A percentile compares a stretch with the other conserved stretches of the same genome.
phyloP scores from a whole-genome alignment of 495 filamentous ascomycete genomes.

The Penicillium macrosclerotiorum region DNA sequence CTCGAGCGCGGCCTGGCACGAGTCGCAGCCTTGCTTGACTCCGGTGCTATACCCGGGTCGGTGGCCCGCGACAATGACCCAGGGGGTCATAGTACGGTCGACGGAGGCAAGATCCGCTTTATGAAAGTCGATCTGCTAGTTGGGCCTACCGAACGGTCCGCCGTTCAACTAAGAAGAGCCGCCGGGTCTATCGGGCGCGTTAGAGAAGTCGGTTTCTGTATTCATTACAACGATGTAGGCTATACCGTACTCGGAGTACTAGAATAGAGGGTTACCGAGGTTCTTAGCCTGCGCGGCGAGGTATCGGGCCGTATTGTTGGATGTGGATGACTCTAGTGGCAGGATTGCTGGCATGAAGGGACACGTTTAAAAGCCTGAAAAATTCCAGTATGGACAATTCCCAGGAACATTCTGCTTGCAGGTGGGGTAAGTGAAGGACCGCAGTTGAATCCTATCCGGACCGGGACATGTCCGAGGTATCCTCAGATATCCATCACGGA shows the following conservation, averaged over 20 bases:
- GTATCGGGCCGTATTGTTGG: too few relatives aligned
- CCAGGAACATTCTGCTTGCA: too few relatives aligned
- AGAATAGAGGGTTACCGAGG: too few relatives aligned
- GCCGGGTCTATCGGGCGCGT: conserved; percentile 42
- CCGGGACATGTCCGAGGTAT: too few relatives aligned
- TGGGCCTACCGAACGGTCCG: conserved; percentile 41
- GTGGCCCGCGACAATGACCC: conserved; percentile 46
- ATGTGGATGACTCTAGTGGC: too few relatives aligned
- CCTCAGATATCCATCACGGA: too few relatives aligned
- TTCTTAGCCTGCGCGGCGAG: too few relatives aligned
- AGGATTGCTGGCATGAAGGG: too few relatives aligned
- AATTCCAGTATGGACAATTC: too few relatives aligned
- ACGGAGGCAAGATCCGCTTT: conserved; percentile 45
- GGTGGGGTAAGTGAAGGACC: too few relatives aligned
- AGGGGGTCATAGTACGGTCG: conserved; percentile 45
- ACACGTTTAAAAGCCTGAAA: too few relatives aligned
- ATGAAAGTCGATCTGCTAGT: conserved; percentile 46
- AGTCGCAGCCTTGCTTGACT: conserved; percentile 31
- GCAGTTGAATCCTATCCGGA: too few relatives aligned
- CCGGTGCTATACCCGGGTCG: conserved; percentile 52
- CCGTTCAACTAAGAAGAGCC: conserved; percentile 35
- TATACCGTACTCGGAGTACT: conserved; percentile 11
- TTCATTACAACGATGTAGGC: conserved; percentile 7
- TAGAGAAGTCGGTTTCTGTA: conserved; percentile 29
- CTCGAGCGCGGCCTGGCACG: conserved; percentile 51